These are phyloP conservation scores for Diaporthe aspalathi DNA, from an alignment of 2,329 filamentous ascomycete species.

Conservation along the genomic window DNA sequence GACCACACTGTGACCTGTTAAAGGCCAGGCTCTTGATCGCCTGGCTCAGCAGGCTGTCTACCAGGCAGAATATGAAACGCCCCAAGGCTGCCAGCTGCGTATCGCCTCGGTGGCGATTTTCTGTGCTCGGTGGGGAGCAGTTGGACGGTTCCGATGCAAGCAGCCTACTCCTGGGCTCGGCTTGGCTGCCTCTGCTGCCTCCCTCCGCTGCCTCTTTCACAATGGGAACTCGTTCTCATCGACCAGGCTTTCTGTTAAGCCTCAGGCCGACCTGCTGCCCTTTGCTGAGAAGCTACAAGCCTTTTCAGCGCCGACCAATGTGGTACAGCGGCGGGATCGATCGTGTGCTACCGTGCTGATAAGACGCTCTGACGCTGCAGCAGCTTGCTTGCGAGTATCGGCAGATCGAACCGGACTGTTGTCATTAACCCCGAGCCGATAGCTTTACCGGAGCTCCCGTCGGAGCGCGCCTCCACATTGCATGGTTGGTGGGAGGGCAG, in stretches of 20 bases:
- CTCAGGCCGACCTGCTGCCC: neutral
- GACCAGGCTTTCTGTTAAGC: too few relatives aligned
- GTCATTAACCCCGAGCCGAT: conserved; percentile 18
- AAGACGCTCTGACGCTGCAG: conserved; percentile 13
- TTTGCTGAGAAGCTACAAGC: neutral
- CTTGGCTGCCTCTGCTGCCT: neutral
- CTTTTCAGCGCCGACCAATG: neutral
- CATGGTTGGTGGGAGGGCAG: neutral
- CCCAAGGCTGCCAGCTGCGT: neutral
- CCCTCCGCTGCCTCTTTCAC: conserved; percentile 15
- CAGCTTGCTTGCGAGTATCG: conserved; percentile 27
- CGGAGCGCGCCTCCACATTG: neutral
- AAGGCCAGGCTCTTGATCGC: neutral
- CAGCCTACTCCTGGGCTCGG: neutral
- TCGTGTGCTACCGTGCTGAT: conserved; percentile 1
- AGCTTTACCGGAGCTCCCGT: conserved; percentile 20
- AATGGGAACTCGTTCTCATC: too few relatives aligned
- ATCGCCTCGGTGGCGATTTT: conserved; percentile 14
- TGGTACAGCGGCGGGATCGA: neutral
- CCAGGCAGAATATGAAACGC: conserved; percentile 27
- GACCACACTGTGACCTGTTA: conserved; percentile 12
- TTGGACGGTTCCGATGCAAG: neutral
- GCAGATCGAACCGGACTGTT: conserved; percentile 15
- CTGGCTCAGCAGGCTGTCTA: neutral
- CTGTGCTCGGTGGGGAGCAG: neutral